Evolutionary conservation across 208 protist species (phyloP), one percentile per base, ranked within the genome.

Genomic region (Trypanosoma lewisi): DNA sequence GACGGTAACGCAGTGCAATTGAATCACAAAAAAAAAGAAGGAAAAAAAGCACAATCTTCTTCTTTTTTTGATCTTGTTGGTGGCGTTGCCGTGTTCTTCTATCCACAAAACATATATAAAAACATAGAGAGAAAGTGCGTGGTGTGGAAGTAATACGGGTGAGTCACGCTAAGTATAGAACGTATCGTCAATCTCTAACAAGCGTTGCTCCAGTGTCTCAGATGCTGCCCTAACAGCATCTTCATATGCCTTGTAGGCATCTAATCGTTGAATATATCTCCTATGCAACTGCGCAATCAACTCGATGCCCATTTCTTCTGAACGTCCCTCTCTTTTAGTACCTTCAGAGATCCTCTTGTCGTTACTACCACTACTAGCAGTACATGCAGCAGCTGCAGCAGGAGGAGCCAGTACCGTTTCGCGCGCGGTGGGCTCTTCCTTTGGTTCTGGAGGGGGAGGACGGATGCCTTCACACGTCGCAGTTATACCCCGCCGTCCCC

Each of bases 241-340:
- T 25, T 55, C 64, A 56, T 63, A 63, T 34, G 30, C 45, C 34
- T 37, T 55, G 48, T 70, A 63, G 8, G 64, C 64, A 31, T 12
- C 30, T 39, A 63, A 49, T 14, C 14, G 33, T 57, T 57, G 55
- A 16, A 27, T 4, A 25, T 73, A 34, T 25, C 39, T 37, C 33
- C 30, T 50, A 41, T 39, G 25, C 34, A 33, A 3, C 19, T 42
- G 27, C 47, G 17, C 2, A 27, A 21, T 42, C 3, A 27, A 17
- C 56, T 17, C n/a, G 21, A 45, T 44, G 23, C 51, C n/a, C 21
- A 14, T 16, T 55, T 23, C 14, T 27, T 19, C 17, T 21, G 44
- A n/a, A 42, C 14, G 23, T 27, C 39, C 49, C 56, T 28, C 42
- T 27, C 28, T 55, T 55, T 11, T 50, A 54, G 19, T 27, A 23